Conservation (phyloP, 2,329 filamentous ascomycete genomes). For the Phaeosphaeriaceae sp. region DNA sequence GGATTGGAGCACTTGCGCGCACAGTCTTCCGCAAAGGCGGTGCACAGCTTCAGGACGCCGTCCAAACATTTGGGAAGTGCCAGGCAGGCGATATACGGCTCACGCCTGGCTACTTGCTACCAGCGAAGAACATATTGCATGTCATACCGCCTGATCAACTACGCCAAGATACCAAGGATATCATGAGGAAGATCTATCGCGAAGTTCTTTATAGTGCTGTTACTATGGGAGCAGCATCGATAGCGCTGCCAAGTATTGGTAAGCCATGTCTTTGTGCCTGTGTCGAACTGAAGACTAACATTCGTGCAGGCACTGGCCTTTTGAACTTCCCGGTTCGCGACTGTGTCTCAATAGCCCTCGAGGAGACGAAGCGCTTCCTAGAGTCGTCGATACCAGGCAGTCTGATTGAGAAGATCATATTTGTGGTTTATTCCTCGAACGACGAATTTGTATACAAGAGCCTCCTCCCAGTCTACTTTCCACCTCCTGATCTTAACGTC, state of each 20-base stretch:
- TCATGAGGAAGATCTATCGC: conserved; percentile 38
- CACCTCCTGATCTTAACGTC: conserved; percentile 26
- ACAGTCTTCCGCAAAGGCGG: conserved; percentile 43
- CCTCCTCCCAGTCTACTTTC: conserved; percentile 42
- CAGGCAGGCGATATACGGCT: conserved; percentile 38
- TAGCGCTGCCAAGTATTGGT: conserved; percentile 45
- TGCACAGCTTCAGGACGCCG: conserved; percentile 27
- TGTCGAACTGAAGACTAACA: neutral
- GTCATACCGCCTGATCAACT: conserved; percentile 37
- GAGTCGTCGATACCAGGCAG: conserved; percentile 28
- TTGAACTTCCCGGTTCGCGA: conserved; percentile 38
- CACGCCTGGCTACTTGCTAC: conserved; percentile 36
- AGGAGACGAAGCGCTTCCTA: conserved; percentile 43
- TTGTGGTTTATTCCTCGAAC: conserved; percentile 37
- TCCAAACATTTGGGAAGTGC: conserved; percentile 29
- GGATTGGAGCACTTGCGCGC: conserved; percentile 40
- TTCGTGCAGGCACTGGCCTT: conserved; percentile 25
- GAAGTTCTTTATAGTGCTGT: conserved; percentile 33
- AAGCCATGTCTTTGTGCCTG: neutral
- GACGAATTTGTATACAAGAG: conserved; percentile 43
- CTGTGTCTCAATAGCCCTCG: conserved; percentile 39
- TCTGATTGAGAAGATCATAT: conserved; percentile 38
- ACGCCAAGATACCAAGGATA: conserved; percentile 27
- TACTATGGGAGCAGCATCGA: conserved; percentile 33
- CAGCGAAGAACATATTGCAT: conserved; percentile 40